A percentile compares a stretch with the other conserved stretches of the same genome.
These are phyloP conservation scores for Umbelopsis sp. DNA, from an alignment of 371 early-diverging fungal species.

Conservation along the genomic window DNA sequence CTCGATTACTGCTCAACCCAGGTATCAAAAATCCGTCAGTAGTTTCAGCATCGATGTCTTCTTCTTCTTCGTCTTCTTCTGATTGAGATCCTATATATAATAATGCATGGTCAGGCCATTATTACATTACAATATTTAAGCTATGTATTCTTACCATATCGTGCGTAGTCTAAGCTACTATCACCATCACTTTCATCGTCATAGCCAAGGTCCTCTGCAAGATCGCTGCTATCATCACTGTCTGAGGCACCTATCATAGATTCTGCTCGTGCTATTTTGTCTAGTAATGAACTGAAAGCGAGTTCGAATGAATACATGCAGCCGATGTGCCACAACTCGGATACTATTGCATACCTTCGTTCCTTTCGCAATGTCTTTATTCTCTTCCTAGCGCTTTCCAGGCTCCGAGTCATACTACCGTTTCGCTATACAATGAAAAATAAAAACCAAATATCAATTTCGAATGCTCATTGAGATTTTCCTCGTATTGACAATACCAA, in stretches of 20 bases:
- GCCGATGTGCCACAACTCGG: background rate
- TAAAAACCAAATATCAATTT: background rate
- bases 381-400: slow-evolving; percentile 40
- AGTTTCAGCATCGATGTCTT: background rate
- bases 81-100: background rate
- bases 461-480: background rate
- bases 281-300: background rate
- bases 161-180: slow-evolving; percentile 13
- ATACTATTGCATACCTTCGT: slow-evolving; percentile 45
- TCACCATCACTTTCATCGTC: slow-evolving; percentile 14
- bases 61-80: slow-evolving; percentile 4
- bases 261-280: slow-evolving; percentile 6
- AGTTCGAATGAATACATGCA: background rate
- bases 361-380: slow-evolving; percentile 55
- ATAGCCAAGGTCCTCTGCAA: background rate
- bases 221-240: slow-evolving; percentile 6
- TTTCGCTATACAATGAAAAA: background rate
- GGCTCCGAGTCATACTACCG: background rate
- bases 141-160: background rate
- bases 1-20: slow-evolving; percentile 10
- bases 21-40: slow-evolving; percentile 11
- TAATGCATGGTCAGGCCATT: background rate
- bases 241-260: background rate
- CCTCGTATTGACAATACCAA: background rate
- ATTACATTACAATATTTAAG: background rate